Evolutionary conservation across 306 rosid genomes (phyloP).

Genomic region (Sophora flavescens): DNA sequence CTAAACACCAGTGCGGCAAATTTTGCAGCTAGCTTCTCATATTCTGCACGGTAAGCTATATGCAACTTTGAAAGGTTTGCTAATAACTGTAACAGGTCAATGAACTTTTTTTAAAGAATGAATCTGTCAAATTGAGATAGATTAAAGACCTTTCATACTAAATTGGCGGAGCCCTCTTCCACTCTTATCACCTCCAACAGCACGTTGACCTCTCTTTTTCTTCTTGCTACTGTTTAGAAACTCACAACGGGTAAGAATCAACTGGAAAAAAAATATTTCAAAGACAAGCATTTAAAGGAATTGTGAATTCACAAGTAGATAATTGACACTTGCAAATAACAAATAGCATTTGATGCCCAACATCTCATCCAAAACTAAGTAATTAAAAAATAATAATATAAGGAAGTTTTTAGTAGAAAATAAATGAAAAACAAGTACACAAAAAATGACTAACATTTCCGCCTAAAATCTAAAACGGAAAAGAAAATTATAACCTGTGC

Average conservation of each 20-base stretch:
- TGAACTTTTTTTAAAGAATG: conserved; percentile 26
- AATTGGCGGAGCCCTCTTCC: conserved; percentile 99
- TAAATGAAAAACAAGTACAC: neutral
- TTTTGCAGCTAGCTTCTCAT: conserved; percentile 9
- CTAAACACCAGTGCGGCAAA: conserved; percentile 18
- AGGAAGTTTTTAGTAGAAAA: neutral
- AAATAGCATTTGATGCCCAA: conserved; percentile 8
- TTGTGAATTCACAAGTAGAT: conserved; percentile 22
- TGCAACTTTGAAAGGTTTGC: conserved; percentile 12
- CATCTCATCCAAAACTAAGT: conserved; percentile 6
- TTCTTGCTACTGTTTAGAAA: conserved; percentile 73
- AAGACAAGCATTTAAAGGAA: conserved; percentile 9
- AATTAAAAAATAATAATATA: neutral
- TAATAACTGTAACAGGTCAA: conserved; percentile 17
- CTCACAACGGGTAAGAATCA: conserved; percentile 34
- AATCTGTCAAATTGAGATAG: conserved; percentile 14
- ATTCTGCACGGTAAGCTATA: neutral
- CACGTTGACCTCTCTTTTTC: conserved; percentile 98
- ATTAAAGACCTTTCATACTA: conserved; percentile 91
- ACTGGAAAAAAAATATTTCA: neutral
- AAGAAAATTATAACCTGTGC: neutral
- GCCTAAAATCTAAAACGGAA: neutral
- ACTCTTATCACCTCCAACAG: conserved; percentile 93
- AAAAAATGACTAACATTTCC: neutral
- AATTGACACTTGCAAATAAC: conserved; percentile 25